Conservation (phyloP, 192 early-diverging fungal genomes). For the Dimargaris xerosporica region DNA sequence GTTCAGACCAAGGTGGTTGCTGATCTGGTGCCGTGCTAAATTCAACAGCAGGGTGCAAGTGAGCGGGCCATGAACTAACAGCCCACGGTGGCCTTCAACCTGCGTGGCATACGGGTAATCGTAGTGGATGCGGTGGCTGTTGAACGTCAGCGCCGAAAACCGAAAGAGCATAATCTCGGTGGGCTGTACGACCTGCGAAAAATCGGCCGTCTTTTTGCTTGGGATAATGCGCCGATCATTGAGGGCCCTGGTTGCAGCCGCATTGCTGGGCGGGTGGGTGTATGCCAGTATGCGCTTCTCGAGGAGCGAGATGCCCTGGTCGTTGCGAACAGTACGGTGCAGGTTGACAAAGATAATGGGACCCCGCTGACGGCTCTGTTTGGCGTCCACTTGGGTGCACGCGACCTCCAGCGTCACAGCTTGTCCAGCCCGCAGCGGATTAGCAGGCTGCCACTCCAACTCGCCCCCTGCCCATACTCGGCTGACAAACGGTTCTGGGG, state of each 20-base stretch:
- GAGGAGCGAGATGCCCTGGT: conserved; percentile 35
- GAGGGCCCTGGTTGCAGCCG: neutral
- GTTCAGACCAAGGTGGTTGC: conserved; percentile 15
- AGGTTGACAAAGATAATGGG: conserved; percentile 54
- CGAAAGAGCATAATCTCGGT: conserved; percentile 62
- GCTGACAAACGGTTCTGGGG: conserved; percentile 54
- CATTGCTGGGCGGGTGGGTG: conserved; percentile 20
- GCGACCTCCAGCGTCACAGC: conserved; percentile 39
- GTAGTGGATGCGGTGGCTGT: conserved; percentile 81
- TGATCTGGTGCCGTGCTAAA: conserved; percentile 21
- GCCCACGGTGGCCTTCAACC: conserved; percentile 50
- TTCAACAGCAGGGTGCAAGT: conserved; percentile 60
- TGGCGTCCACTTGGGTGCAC: conserved; percentile 35
- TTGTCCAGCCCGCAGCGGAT: conserved; percentile 49
- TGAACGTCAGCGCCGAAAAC: conserved; percentile 83
- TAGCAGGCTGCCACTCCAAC: conserved; percentile 36
- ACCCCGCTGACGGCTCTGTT: conserved; percentile 29
- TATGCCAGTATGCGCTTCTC: conserved; percentile 63
- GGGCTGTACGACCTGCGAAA: conserved; percentile 36
- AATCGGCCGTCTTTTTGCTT: conserved; percentile 38
- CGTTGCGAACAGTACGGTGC: conserved; percentile 45
- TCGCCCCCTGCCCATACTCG: conserved; percentile 84
- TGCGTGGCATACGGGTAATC: conserved; percentile 51
- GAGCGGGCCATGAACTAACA: conserved; percentile 68
- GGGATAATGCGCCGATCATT: conserved; percentile 18